A percentile compares a stretch with the other conserved stretches of the same genome.
Evolutionary conservation across 1,284 basidiomycete species (phyloP).

Genomic region (Kwoniella shivajii): DNA sequence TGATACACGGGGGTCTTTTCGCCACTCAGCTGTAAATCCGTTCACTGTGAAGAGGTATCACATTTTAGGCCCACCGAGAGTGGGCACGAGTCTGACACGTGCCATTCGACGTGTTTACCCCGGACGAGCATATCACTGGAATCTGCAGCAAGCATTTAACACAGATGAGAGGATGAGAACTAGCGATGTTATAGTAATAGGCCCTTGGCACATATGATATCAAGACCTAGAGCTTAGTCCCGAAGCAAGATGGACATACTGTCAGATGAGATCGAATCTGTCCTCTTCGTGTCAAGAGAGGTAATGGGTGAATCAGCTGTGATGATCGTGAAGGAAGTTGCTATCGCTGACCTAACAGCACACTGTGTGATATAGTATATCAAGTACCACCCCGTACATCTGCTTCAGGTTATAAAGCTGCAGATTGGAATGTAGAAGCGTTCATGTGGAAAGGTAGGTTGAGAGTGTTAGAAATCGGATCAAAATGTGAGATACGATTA

Average conservation of each 20-base stretch:
- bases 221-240: neutral
- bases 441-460: conserved; percentile 55
- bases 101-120: neutral
- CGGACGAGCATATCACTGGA: no score
- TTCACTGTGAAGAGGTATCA: no score
- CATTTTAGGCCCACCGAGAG: neutral
- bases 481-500: conserved; percentile 49
- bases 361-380: conserved; percentile 46
- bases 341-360: no score
- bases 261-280: conserved; percentile 53
- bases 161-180: neutral
- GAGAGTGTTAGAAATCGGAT: conserved; percentile 50
- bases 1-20: neutral
- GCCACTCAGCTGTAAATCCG: neutral
- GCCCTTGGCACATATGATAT: neutral
- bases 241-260: conserved; percentile 36
- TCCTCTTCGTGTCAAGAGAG: conserved; percentile 53
- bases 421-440: conserved; percentile 53
- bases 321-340: no score
- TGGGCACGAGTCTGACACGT: conserved; percentile 11
- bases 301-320: conserved; percentile 56
- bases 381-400: conserved; percentile 54
- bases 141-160: neutral
- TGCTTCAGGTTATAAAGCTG: conserved; percentile 53
- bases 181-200: neutral